Base-by-base conservation (phyloP, 129 eudicot genomes). In the Artemisia tridentata region DNA sequence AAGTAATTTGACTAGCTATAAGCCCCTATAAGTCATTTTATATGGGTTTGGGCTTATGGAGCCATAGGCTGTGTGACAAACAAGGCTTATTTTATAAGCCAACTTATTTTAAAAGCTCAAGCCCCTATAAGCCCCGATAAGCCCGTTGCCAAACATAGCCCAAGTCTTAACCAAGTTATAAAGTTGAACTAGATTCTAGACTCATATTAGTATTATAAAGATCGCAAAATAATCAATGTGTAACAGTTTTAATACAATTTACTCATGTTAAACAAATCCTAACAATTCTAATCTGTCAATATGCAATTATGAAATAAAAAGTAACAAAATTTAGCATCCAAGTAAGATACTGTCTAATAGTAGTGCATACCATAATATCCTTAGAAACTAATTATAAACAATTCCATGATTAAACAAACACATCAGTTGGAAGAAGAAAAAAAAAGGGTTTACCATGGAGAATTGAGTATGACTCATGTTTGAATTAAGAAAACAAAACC, bases 381-480 rank as follows among this genome's bases (percentile, higher is more conserved):
- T 41, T 49, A 46, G n/a, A 23, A 53, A 14, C 57, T 41, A 49
- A 62, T 48, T 11, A 29, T 34, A 16, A 0, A 56, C 45, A 38
- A 38, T 38, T 38, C 45, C 2, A 34, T 34, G 23, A 29, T 3
- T 38, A 19, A 23, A 14, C 15, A 18, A 68, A 27, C 9, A 62
- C 38, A 76, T 20, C 48, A 51, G 73, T 63, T 25, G 17, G 45
- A 72, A 27, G 13, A 11, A 46, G 14, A 0, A 59, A 65, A 34
- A 52, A 50, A 64, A 6, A 75, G 49, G 0, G 0, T 57, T 65
- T 72, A 84, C 88, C 85, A 77, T 84, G 15, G 88, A 80, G 71
- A 84, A 84, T 71, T 84, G 83, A 62, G 85, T 80, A 62, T 73
- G 74, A 74, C 85, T 84, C 88, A 84, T 84, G 68, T 54, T 80